A percentile compares a stretch with the other conserved stretches of the same genome.
Conservation (phyloP, 805 yeast species). For the Saccharomyces kudriavzevii region DNA sequence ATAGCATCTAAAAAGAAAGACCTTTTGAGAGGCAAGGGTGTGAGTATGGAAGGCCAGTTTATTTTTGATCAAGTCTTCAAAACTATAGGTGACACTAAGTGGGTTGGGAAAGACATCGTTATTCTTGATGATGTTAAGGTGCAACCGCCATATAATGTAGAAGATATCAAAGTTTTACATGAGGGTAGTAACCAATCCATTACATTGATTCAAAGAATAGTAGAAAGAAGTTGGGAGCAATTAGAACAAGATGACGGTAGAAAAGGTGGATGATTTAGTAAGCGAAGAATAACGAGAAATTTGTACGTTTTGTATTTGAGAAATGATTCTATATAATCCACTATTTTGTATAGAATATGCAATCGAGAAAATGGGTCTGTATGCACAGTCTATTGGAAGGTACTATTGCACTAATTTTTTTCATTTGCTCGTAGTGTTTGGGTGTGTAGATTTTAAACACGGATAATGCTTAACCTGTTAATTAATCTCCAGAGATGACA, state of each 20-base stretch:
- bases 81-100: constrained; percentile 38
- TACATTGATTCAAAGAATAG: constrained; percentile 39
- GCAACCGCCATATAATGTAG: constrained; percentile 37
- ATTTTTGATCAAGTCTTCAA: constrained; percentile 38
- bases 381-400: not conserved
- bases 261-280: constrained; percentile 42
- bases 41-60: constrained; percentile 36
- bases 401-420: not conserved
- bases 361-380: not conserved
- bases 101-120: constrained; percentile 38
- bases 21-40: constrained; percentile 31
- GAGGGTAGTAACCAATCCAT: constrained; percentile 29
- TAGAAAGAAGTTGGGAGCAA: constrained; percentile 42
- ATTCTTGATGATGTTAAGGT: constrained; percentile 41
- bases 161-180: constrained; percentile 15
- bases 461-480: not conserved
- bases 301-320: not conserved
- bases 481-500: not conserved
- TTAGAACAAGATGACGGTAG: constrained; percentile 32
- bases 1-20: constrained; percentile 18
- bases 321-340: not conserved
- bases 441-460: not conserved
- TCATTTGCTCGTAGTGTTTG: not conserved
- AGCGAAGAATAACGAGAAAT: not conserved
- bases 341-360: not conserved